phyloP scores from a whole-genome alignment of 768 basidiomycete species.

The Naganishia onofrii region DNA sequence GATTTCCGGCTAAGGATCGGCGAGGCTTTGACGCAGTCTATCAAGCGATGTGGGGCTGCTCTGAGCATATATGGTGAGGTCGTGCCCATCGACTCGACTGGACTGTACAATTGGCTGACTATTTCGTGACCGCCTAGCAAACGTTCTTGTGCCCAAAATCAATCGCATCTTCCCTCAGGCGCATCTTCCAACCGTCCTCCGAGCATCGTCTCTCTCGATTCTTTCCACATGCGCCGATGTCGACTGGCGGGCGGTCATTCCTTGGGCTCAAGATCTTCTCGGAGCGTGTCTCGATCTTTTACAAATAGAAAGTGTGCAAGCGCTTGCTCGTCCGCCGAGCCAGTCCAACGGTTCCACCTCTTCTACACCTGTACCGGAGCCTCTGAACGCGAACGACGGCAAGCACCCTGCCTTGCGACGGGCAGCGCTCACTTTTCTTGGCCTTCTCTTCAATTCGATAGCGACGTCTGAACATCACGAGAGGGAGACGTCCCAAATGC shows the following conservation, averaged over 20 bases:
- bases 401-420: constrained; percentile 79
- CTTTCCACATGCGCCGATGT: constrained; percentile 71
- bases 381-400: constrained; percentile 43
- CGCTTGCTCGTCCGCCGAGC: background rate
- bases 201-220: constrained; percentile 67
- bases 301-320: constrained; percentile 48
- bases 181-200: constrained; percentile 68
- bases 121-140: constrained; percentile 54
- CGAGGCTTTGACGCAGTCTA: constrained; percentile 76
- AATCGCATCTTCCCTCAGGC: constrained; percentile 62
- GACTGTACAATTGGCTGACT: background rate
- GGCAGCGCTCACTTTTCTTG: constrained; percentile 78
- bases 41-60: constrained; percentile 68
- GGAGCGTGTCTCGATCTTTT: constrained; percentile 74
- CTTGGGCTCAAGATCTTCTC: constrained; percentile 64
- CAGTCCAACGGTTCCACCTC: constrained; percentile 22
- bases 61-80: constrained; percentile 67
- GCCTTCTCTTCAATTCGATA: constrained; percentile 64
- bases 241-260: constrained; percentile 62
- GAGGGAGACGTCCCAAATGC: background rate
- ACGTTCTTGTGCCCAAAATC: constrained; percentile 71
- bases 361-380: constrained; percentile 24
- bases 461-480: constrained; percentile 39
- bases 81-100: background rate
- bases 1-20: constrained; percentile 74